Evolutionary conservation across 306 rosid species (phyloP).

Genomic region (Sicyos edulis): DNA sequence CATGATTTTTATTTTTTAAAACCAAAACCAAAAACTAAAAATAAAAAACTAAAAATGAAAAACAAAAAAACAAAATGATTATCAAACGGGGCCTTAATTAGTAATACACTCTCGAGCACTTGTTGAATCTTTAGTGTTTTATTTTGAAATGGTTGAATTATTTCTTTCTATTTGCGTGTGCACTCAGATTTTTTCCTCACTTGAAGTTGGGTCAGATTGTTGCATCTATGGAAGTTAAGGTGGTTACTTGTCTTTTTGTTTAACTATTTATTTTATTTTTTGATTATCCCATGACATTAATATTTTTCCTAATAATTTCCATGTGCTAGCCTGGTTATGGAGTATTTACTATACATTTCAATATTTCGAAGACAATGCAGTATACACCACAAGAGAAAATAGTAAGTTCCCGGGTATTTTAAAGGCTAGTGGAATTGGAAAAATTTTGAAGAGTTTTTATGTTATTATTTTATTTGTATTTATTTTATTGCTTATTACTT

Average conservation of each 20-base stretch:
- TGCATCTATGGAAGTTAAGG: conserved; percentile 61
- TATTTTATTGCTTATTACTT: neutral
- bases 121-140: neutral
- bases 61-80: too few relatives aligned
- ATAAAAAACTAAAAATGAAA: too few relatives aligned
- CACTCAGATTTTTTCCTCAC: conserved; percentile 64
- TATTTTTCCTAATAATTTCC: conserved; percentile 8
- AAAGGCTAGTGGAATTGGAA: conserved; percentile 31
- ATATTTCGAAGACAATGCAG: conserved; percentile 40
- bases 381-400: conserved; percentile 41
- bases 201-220: conserved; percentile 55
- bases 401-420: conserved; percentile 41
- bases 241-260: conserved; percentile 25
- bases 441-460: too few relatives aligned
- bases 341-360: conserved; percentile 53
- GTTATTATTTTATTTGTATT: too few relatives aligned
- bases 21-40: too few relatives aligned
- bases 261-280: conserved; percentile 8
- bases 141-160: neutral
- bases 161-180: neutral
- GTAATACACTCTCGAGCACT: too few relatives aligned
- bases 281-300: conserved; percentile 8
- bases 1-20: too few relatives aligned
- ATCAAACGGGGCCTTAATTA: too few relatives aligned
- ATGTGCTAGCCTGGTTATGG: conserved; percentile 78